Percentiles rank a stretch among this genome's conserved stretches.
Evolutionary conservation across 2,329 filamentous ascomycete genomes (phyloP).

Genomic region (Drechslera avenae): DNA sequence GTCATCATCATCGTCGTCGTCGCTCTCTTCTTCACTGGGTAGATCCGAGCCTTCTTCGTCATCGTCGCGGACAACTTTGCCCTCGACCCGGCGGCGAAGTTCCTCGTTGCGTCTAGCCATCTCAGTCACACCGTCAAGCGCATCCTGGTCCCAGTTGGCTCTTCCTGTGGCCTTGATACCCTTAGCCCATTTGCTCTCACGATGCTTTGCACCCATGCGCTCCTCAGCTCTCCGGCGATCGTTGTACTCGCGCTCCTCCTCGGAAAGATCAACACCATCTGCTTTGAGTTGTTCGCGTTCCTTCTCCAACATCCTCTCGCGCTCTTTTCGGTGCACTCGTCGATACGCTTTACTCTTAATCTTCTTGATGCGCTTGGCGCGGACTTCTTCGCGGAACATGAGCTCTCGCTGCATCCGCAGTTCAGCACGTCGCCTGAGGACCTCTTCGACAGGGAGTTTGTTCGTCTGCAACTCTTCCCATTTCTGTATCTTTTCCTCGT

Average conservation of each 20-base stretch:
- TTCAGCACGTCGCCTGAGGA: slow-evolving; percentile 73
- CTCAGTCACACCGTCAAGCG: slow-evolving; percentile 75
- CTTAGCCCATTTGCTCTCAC: slow-evolving; percentile 92
- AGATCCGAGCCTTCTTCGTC: slow-evolving; percentile 54
- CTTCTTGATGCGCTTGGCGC: slow-evolving; percentile 93
- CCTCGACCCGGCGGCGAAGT: slow-evolving; percentile 77
- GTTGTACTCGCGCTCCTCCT: slow-evolving; percentile 67
- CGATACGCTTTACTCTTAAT: slow-evolving; percentile 98
- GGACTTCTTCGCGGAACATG: slow-evolving; percentile 84
- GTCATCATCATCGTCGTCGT: slow-evolving; percentile 65
- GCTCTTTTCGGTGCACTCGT: slow-evolving; percentile 83
- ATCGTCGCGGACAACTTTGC: slow-evolving; percentile 62
- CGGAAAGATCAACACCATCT: slow-evolving; percentile 64
- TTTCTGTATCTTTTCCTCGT: slow-evolving; percentile 69
- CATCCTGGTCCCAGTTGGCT: slow-evolving; percentile 87
- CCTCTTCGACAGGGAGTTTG: slow-evolving; percentile 72
- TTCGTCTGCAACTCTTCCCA: slow-evolving; percentile 73
- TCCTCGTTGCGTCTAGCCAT: slow-evolving; percentile 85
- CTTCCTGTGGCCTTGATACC: slow-evolving; percentile 77
- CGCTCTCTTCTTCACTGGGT: slow-evolving; percentile 58
- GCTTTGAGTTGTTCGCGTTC: slow-evolving; percentile 64
- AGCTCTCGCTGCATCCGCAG: slow-evolving; percentile 82
- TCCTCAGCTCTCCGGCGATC: slow-evolving; percentile 82
- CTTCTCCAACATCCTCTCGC: slow-evolving; percentile 62
- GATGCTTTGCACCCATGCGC: slow-evolving; percentile 82